Evolutionary conservation across 495 filamentous ascomycete species (phyloP), one percentile per base, ranked within the genome.

Genomic region (Ramalina peruviana): DNA sequence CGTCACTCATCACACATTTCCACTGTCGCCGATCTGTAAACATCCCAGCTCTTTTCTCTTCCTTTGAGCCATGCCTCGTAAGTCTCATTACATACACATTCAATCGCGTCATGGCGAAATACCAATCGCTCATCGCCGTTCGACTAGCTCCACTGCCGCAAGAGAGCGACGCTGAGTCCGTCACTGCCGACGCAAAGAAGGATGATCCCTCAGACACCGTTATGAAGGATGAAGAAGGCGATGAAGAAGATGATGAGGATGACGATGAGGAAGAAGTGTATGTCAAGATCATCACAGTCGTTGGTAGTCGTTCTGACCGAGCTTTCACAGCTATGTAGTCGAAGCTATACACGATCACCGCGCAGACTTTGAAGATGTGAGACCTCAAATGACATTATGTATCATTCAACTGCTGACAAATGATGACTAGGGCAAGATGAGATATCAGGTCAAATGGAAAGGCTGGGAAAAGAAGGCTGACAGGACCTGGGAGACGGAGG

Each of bases 391-490:
- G 61, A 60, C 16, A 55, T 36, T 12, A 26, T 33, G 30, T 3
- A 33, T 10, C 7, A 33, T 33, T 13, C 2, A 2, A 11, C 0
- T 11, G 7, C 7, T 33, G 2, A 33, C 2, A 30, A 16, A 23
- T 13, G 40, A 19, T n/a, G n/a, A 23, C 40, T 27, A 77, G 70
- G 67, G 67, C 26, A 56, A 50, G 0, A 52, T 75, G 30, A 49
- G 67, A 23, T 72, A 79, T 16, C 53, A 72, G 10, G 75, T 83
- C 43, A 82, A 82, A 56, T 84, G 80, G 80, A 67, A 74, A 47
- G 80, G 78, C 0, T 84, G 79, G 51, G 70, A 76, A 0, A 65
- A 75, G 16, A 65, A 64, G 11, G 54, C 55, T 1, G 79, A 84
- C 44, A 59, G 63, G 37, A 84, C 80, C 5, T 72, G 75, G 70